phyloP scores from a whole-genome alignment of 2,329 filamentous ascomycete genomes.

The Harringtonia aguacate region DNA sequence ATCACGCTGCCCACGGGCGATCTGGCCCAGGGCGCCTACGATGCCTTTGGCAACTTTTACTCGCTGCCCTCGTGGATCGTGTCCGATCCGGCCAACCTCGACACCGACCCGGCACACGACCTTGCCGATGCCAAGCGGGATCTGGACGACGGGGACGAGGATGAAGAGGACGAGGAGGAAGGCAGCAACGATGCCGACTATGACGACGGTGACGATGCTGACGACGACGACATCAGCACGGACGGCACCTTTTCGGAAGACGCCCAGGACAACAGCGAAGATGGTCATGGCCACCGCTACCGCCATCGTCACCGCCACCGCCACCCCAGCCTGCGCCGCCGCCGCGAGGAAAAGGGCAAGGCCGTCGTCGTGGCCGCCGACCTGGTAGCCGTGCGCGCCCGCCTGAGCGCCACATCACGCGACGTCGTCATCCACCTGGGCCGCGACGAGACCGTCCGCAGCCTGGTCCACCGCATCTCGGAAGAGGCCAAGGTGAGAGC shows the following conservation, averaged over 20 bases:
- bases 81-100: constrained; percentile 52
- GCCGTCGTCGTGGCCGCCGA: constrained; percentile 25
- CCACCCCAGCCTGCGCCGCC: constrained; percentile 10
- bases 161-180: constrained; percentile 5
- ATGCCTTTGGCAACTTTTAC: constrained; percentile 60
- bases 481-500: constrained; percentile 53
- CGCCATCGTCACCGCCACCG: constrained; percentile 7
- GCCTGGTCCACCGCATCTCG: constrained; percentile 50
- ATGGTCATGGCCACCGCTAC: neutral
- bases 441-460: constrained; percentile 53
- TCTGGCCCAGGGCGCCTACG: constrained; percentile 61
- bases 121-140: constrained; percentile 17
- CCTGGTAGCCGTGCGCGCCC: constrained; percentile 44
- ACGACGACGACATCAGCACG: neutral
- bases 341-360: constrained; percentile 44
- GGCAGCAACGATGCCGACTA: constrained; percentile 5
- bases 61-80: constrained; percentile 58
- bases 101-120: constrained; percentile 13
- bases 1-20: constrained; percentile 66
- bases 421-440: constrained; percentile 50
- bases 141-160: constrained; percentile 17
- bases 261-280: neutral
- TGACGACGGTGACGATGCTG: constrained; percentile 7
- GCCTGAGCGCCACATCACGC: constrained; percentile 56
- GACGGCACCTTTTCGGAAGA: neutral